phyloP scores from a whole-genome alignment of 176 grass and related monocot genomes.

The Alopecurus myosuroides region DNA sequence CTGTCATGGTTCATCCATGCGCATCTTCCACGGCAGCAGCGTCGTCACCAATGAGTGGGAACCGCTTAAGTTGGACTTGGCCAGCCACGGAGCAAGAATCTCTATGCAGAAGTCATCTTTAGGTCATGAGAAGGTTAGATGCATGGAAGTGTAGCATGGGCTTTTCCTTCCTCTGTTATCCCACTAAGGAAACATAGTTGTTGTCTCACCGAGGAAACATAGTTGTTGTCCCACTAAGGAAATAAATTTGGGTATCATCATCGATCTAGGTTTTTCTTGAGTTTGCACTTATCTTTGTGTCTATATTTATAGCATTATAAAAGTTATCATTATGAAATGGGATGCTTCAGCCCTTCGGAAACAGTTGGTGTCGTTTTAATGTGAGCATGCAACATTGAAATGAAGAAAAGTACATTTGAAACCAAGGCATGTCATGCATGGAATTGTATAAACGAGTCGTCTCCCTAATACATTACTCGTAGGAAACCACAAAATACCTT shows the following conservation, averaged over 20 bases:
- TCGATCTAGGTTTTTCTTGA: too few relatives aligned
- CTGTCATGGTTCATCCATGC: slow-evolving; percentile 11
- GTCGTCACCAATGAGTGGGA: neutral
- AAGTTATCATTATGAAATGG: neutral
- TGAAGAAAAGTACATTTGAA: too few relatives aligned
- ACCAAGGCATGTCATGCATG: too few relatives aligned
- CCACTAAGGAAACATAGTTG: neutral
- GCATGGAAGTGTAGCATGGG: neutral
- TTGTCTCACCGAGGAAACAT: too few relatives aligned
- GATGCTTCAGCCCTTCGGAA: neutral
- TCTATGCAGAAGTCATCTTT: neutral
- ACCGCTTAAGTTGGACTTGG: neutral
- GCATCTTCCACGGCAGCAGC: neutral
- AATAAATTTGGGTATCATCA: too few relatives aligned
- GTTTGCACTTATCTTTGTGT: neutral
- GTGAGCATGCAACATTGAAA: too few relatives aligned
- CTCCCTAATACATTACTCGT: too few relatives aligned
- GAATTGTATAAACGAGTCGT: too few relatives aligned
- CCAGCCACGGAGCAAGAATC: neutral
- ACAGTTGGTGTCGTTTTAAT: neutral
- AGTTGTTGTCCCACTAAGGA: too few relatives aligned
- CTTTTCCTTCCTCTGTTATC: neutral
- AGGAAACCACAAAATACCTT: too few relatives aligned
- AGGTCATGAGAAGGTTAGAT: neutral
- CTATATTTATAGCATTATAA: neutral